Evolutionary conservation across 345 rosid species (phyloP), one percentile per base, ranked within the genome.

Genomic region (Dimocarpus longan): DNA sequence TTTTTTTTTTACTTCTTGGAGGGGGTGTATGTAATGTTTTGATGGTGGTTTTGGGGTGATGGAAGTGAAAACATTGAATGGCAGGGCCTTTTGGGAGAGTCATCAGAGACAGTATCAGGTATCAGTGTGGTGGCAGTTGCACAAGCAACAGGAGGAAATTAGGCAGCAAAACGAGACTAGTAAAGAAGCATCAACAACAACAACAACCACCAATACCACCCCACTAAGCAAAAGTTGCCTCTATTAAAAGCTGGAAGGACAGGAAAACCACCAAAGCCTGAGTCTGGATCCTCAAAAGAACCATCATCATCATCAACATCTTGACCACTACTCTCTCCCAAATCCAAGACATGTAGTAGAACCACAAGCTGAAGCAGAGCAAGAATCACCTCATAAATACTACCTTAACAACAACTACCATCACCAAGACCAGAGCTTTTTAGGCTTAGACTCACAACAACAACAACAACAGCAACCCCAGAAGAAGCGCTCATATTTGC

Each of bases 251-350:
- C 94, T 91, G 92, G 90, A 89, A 82, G 89, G 88, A 82, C 86
- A 79, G 75, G 81, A 76, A 76, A 83, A 83, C 70, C 79, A 81
- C 73, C 60, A 84, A 78, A 76, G 74, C 42, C 83, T 80, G 87
- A 88, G 74, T 84, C 92, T 89, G 92, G 92, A 89, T 87, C 85
- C 91, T 76, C 90, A 39, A 85, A 80, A 87, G 84, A 88, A 82
- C 75, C 87, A 84, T 65, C 88, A 70, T 68, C 81, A 50, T 10
- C 80, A 44, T 2, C 78, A 37, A 1, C 83, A 74, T 16, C 78
- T 52, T 8, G 44, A 65, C 21, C 76, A 48, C 43, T 66, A 73
- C 50, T 65, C 32, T 71, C 54, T 74, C 40, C 68, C 48, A 40
- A 75, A 59, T 70, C 69, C 86, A 76, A 75, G 79, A 50, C 78